Evolutionary conservation across 73 alveolate genomes (phyloP), one percentile per base, ranked within the genome.

Genomic region (Paramecium sonneborni): DNA sequence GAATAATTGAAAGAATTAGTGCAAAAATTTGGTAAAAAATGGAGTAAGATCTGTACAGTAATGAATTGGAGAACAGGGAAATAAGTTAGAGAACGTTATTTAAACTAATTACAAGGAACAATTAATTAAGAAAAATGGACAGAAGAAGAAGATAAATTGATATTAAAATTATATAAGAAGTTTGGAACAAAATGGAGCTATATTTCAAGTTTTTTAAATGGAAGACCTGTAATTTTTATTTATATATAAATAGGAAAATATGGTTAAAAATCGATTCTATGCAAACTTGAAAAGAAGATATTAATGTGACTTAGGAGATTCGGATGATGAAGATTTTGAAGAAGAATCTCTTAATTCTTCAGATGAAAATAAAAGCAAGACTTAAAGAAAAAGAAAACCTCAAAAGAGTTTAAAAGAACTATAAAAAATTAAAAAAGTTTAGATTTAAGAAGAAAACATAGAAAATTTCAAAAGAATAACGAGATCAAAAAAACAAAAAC

Each of bases 51-150:
- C 10, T 79, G 90, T 44, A 79, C 90, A 37, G 74, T 79, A 14
- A 79, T 79, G 90, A 79, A 79, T 44, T 79, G 90, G 90, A 79
- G 90, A 46, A 43, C 76, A 7, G 90, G 90, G 18, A 79, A 79
- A 44, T 79, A 79, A 39, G 90, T 79, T 79, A 41, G 90, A 39
- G 90, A 79, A 48, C 90, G 90, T 43, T 79, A 79, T 44, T 41
- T 79, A 20, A 79, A 79, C 28, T 34, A 79, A 79, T 32, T 79
- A 3, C 23, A 79, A 79, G 90, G 90, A 43, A 43, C 90, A 23
- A 79, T 79, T 24, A 79, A 79, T 48, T 14, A 79, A 23, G 44
- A 39, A 0, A 79, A 79, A 28, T 79, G 90, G 90, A 23, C 90
- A 3, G 90, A 79, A 11, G 90, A 79, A 26, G 90, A 79, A 46